Evolutionary conservation across 805 yeast genomes (phyloP).

Genomic region (Yarrowia sp.): DNA sequence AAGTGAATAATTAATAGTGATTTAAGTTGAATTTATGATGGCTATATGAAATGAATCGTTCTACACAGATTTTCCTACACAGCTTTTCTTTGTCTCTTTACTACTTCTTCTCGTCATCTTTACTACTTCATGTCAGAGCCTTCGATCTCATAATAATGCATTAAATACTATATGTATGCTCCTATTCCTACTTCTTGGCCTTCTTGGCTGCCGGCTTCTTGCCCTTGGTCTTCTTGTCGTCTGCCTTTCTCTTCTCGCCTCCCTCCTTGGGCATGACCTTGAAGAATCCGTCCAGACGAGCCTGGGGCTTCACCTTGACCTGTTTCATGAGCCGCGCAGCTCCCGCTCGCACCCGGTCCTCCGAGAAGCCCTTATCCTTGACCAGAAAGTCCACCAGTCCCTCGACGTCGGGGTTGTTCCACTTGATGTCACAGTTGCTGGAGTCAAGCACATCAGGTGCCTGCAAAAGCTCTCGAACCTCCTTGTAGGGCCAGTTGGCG

Average conservation of each 20-base stretch:
- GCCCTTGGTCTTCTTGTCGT: conserved; percentile 49
- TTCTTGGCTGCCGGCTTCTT: conserved; percentile 41
- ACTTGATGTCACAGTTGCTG: conserved; percentile 70
- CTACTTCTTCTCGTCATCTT: no score
- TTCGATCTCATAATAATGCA: neutral
- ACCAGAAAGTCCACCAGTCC: conserved; percentile 85
- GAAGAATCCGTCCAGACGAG: conserved; percentile 91
- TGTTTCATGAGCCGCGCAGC: conserved; percentile 85
- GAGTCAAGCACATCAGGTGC: conserved; percentile 80
- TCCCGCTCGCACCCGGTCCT: conserved; percentile 88
- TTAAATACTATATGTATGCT: neutral
- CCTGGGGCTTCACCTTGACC: conserved; percentile 84
- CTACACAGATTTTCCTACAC: no score
- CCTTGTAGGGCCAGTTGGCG: conserved; percentile 91
- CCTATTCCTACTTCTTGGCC: conserved; percentile 40
- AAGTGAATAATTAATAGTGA: no score
- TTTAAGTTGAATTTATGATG: no score
- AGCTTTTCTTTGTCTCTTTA: no score
- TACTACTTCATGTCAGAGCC: no score
- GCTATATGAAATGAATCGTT: no score
- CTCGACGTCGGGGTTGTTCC: conserved; percentile 88
- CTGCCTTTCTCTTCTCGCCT: conserved; percentile 52
- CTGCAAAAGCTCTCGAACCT: conserved; percentile 82
- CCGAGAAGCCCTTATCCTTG: conserved; percentile 86
- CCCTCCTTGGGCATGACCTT: conserved; percentile 61